Conservation (phyloP, 352 stramenopile species). For the Phytophthora melonis region DNA sequence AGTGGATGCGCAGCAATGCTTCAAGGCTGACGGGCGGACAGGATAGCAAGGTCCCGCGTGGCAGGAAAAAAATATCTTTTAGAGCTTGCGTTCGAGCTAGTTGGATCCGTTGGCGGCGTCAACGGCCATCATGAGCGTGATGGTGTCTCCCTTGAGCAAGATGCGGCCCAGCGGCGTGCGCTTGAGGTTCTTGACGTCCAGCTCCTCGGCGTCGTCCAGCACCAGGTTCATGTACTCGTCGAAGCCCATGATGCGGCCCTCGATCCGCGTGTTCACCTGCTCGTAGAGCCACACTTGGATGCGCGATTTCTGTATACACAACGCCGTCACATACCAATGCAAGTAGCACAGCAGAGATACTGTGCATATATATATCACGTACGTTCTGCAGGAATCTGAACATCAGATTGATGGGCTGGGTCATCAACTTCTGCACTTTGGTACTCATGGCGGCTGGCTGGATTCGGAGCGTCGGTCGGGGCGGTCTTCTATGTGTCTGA, state of each 20-base stretch:
- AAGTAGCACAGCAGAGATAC: too few species aligned
- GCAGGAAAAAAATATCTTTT: constrained; percentile 37
- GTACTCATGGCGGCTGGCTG: constrained; percentile 76
- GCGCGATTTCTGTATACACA: constrained; percentile 90
- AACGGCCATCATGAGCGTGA: constrained; percentile 98
- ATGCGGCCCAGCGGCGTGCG: constrained; percentile 96
- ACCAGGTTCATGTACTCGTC: constrained; percentile 99
- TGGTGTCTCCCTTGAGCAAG: constrained; percentile 99
- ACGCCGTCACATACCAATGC: too few species aligned
- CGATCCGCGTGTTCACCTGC: constrained; percentile 98
- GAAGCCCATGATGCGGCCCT: constrained; percentile 99
- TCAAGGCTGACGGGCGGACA: constrained; percentile 6
- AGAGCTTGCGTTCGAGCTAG: constrained; percentile 34
- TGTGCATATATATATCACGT: too few species aligned
- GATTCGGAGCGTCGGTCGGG: constrained; percentile 9
- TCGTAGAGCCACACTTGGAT: constrained; percentile 99
- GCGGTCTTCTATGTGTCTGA: constrained; percentile 31
- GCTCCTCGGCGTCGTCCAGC: constrained; percentile 98
- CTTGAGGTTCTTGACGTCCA: constrained; percentile 96
- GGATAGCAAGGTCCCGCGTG: constrained; percentile 22
- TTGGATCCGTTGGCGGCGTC: constrained; percentile 47
- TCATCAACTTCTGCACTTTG: constrained; percentile 99
- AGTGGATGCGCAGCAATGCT: background rate
- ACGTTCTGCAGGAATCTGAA: constrained; percentile 98
- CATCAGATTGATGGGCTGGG: constrained; percentile 99